These are phyloP conservation scores for Ottelia alismoides DNA, from an alignment of 106 monocot species.

Conservation along the genomic window DNA sequence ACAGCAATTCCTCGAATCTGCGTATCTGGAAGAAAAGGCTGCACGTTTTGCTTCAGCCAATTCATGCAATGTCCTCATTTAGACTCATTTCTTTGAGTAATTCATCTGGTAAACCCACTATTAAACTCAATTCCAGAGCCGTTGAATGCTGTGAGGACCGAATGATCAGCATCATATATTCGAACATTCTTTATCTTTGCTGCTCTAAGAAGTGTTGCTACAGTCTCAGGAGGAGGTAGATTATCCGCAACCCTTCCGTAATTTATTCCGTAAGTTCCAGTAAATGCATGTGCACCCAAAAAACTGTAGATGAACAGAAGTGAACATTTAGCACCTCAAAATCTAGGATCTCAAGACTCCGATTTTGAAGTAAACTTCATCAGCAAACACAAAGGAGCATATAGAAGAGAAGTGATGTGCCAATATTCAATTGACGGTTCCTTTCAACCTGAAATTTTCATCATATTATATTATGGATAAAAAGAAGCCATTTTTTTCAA, in stretches of 20 bases:
- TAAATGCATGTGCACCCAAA: constrained; percentile 37
- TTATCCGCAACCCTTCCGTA: constrained; percentile 78
- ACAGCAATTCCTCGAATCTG: constrained; percentile 59
- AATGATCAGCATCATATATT: constrained; percentile 67
- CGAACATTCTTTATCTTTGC: constrained; percentile 75
- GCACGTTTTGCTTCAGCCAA: constrained; percentile 82
- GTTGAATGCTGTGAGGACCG: constrained; percentile 62
- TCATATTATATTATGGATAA: too few species aligned
- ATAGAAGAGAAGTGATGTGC: too few species aligned
- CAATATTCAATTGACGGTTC: too few species aligned
- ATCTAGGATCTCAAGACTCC: too few species aligned
- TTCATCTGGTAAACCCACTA: constrained; percentile 36
- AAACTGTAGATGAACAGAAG: too few species aligned
- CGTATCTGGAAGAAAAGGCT: constrained; percentile 56
- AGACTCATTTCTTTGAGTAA: constrained; percentile 46
- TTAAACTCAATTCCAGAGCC: constrained; percentile 67
- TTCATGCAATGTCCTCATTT: constrained; percentile 42
- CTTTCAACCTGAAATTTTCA: too few species aligned
- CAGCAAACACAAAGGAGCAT: too few species aligned
- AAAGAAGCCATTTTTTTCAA: too few species aligned
- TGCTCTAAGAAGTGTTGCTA: constrained; percentile 47
- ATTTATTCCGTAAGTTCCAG: constrained; percentile 78
- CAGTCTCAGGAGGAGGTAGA: constrained; percentile 57
- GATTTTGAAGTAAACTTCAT: too few species aligned
- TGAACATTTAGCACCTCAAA: too few species aligned